A percentile compares a stretch with the other conserved stretches of the same genome.
These are phyloP conservation scores for Colletotrichum brevisporum DNA, from an alignment of 2,329 filamentous ascomycete species.

Conservation along the genomic window DNA sequence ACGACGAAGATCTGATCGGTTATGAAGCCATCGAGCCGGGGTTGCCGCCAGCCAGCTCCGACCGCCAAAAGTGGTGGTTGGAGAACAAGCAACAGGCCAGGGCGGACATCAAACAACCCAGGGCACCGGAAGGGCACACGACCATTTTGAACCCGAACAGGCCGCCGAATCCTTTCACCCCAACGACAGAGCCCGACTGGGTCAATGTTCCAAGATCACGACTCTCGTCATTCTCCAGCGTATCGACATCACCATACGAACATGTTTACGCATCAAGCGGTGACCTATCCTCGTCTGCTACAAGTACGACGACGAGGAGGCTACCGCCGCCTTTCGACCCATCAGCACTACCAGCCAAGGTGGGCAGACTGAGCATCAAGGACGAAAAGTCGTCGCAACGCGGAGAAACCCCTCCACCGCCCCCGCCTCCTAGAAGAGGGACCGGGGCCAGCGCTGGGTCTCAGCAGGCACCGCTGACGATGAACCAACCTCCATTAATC, in stretches of 20 bases:
- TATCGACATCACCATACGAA: slow-evolving; percentile 73
- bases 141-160: slow-evolving; percentile 80
- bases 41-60: slow-evolving; percentile 76
- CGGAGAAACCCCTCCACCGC: slow-evolving; percentile 59
- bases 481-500: slow-evolving; percentile 31
- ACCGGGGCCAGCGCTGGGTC: slow-evolving; percentile 36
- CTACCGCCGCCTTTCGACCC: slow-evolving; percentile 67
- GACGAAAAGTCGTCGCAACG: slow-evolving; percentile 54
- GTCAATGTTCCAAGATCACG: slow-evolving; percentile 73
- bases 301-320: slow-evolving; percentile 63
- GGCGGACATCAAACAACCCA: slow-evolving; percentile 78
- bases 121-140: slow-evolving; percentile 62
- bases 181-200: slow-evolving; percentile 87
- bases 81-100: slow-evolving; percentile 81
- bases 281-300: slow-evolving; percentile 60
- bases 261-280: slow-evolving; percentile 65
- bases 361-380: slow-evolving; percentile 58
- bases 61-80: slow-evolving; percentile 79
- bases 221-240: slow-evolving; percentile 67
- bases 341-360: slow-evolving; percentile 60
- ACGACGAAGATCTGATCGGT: slow-evolving; percentile 85
- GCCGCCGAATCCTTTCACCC: slow-evolving; percentile 85
- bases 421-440: slow-evolving; percentile 61
- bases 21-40: slow-evolving; percentile 89
- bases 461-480: slow-evolving; percentile 33